A percentile compares a stretch with the other conserved stretches of the same genome.
phyloP scores from a whole-genome alignment of 1,284 basidiomycete species.

The Kalmanozyma brasiliensis region DNA sequence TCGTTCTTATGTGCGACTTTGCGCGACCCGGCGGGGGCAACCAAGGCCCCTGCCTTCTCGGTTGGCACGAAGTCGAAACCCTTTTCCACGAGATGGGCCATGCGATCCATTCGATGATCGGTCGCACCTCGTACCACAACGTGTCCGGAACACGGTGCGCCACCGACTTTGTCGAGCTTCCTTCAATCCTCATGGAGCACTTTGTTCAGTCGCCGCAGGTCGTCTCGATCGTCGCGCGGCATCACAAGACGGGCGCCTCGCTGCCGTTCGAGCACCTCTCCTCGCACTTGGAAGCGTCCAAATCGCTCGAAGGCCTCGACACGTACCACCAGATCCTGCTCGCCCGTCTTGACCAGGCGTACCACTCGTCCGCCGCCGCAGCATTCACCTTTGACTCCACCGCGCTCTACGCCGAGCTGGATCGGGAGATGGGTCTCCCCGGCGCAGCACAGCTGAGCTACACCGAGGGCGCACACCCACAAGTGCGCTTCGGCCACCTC shows the following conservation, averaged over 20 bases:
- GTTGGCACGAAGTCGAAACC: conserved; percentile 94
- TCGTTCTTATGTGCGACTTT: conserved; percentile 92
- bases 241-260: conserved; percentile 75
- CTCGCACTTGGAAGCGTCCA: conserved; percentile 38
- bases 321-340: conserved; percentile 92
- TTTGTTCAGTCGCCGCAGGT: conserved; percentile 85
- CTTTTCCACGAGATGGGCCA: conserved; percentile 99
- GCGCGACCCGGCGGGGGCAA: conserved; percentile 75
- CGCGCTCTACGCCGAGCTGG: conserved; percentile 70
- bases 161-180: conserved; percentile 97
- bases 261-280: conserved; percentile 75
- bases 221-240: conserved; percentile 79
- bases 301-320: conserved; percentile 72
- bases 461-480: conserved; percentile 70
- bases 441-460: conserved; percentile 24
- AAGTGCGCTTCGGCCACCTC: conserved; percentile 93
- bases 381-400: conserved; percentile 74
- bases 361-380: conserved; percentile 76
- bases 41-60: conserved; percentile 78
- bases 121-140: conserved; percentile 95
- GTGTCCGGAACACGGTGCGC: conserved; percentile 98
- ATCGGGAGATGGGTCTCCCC: conserved; percentile 41
- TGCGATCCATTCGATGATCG: conserved; percentile 99
- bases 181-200: conserved; percentile 98
- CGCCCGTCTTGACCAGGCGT: conserved; percentile 86